These are phyloP conservation scores for Primulina eburnea DNA, from an alignment of 257 asterid species.

Conservation along the genomic window DNA sequence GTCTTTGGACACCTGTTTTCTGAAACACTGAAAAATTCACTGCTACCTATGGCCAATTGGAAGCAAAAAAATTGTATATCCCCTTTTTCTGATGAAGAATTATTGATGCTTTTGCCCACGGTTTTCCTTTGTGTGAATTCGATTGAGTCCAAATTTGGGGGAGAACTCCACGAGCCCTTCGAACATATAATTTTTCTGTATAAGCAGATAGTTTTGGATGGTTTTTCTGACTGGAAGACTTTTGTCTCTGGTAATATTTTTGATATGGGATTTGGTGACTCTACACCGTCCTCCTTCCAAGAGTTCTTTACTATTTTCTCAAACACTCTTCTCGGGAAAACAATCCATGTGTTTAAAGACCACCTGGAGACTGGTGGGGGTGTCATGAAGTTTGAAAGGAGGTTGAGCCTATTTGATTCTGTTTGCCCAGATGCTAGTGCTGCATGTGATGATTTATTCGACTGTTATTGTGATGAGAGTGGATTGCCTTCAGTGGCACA, in stretches of 20 bases:
- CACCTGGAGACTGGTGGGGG: conserved; percentile 41
- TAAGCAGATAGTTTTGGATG: conserved; percentile 46
- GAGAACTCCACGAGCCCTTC: conserved; percentile 34
- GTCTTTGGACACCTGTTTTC: conserved; percentile 57
- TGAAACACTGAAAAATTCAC: conserved; percentile 36
- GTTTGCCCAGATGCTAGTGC: conserved; percentile 48
- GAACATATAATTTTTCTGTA: conserved; percentile 43
- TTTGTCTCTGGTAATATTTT: conserved; percentile 45
- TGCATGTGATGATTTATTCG: conserved; percentile 42
- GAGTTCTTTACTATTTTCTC: conserved; percentile 47
- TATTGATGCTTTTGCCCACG: conserved; percentile 71
- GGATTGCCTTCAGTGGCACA: conserved; percentile 40
- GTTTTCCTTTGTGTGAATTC: conserved; percentile 51
- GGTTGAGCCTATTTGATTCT: conserved; percentile 57
- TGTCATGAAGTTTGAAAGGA: conserved; percentile 35
- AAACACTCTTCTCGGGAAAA: conserved; percentile 65
- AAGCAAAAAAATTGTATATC: conserved; percentile 30
- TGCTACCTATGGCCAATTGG: conserved; percentile 28
- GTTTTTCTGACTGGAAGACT: conserved; percentile 61
- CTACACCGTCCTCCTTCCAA: conserved; percentile 43
- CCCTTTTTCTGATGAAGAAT: conserved; percentile 49
- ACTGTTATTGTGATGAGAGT: conserved; percentile 40
- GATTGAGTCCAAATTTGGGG: conserved; percentile 42
- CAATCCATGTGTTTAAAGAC: conserved; percentile 45
- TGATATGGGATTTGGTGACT: conserved; percentile 40